phyloP scores from a whole-genome alignment of 2,329 filamentous ascomycete genomes.

The Pseudocercospora musae region DNA sequence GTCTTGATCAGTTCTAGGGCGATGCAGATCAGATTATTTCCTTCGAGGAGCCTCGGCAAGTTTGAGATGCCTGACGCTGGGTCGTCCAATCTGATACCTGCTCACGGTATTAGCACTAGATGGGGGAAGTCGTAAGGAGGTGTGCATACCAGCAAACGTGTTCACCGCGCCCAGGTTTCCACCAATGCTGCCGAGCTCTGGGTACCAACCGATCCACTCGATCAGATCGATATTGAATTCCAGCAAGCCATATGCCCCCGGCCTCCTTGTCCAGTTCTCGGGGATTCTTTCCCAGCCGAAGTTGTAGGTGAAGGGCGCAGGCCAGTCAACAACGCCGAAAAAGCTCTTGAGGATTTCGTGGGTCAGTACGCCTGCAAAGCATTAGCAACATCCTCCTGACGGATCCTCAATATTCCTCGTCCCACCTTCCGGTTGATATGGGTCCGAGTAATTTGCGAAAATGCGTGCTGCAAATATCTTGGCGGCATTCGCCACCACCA shows the following conservation, averaged over 20 bases:
- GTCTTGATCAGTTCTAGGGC: conserved; percentile 1
- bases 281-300: not conserved
- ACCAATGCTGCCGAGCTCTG: conserved; percentile 15
- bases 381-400: not conserved
- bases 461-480: not conserved
- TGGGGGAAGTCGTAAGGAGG: too few relatives aligned
- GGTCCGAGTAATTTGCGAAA: not conserved
- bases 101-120: too few relatives aligned
- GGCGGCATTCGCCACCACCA: not conserved
- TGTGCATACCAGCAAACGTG: conserved; percentile 17
- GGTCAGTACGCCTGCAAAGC: not conserved
- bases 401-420: not conserved
- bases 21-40: conserved; percentile 6
- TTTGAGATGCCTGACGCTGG: not conserved
- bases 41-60: not conserved
- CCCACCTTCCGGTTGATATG: not conserved
- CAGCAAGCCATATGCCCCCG: not conserved
- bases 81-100: conserved; percentile 4
- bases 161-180: conserved; percentile 24
- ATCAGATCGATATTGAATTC: not conserved
- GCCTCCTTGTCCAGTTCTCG: not conserved
- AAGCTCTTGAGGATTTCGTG: not conserved
- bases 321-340: not conserved
- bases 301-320: not conserved
- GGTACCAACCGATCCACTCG: conserved; percentile 3